phyloP scores from a whole-genome alignment of 2,329 filamentous ascomycete species.

The Purpureocillium lavendulum region DNA sequence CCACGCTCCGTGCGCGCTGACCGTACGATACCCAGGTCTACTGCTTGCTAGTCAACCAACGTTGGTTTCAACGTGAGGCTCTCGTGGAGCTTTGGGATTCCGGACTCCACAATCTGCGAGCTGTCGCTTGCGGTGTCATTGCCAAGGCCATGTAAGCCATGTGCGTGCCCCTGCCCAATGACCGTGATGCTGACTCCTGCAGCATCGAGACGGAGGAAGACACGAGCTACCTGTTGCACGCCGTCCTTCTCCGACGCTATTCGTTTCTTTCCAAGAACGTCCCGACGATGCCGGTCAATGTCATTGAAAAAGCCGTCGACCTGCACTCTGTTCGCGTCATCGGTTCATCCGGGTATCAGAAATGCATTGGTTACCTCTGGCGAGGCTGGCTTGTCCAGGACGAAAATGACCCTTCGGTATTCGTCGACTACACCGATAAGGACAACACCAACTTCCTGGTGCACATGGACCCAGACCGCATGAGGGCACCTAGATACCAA shows the following conservation, averaged over 20 bases:
- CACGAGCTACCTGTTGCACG: conserved; percentile 66
- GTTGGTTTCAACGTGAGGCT: conserved; percentile 74
- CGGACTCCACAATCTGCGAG: conserved; percentile 70
- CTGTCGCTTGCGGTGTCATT: conserved; percentile 80
- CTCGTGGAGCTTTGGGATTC: conserved; percentile 84
- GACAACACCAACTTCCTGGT: conserved; percentile 68
- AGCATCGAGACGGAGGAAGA: conserved; percentile 84
- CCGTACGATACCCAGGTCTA: conserved; percentile 40
- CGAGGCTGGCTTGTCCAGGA: conserved; percentile 95
- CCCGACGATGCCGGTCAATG: conserved; percentile 71
- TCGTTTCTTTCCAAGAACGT: conserved; percentile 67
- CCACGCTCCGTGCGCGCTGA: neutral
- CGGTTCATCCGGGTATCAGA: conserved; percentile 88
- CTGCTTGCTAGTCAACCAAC: conserved; percentile 63
- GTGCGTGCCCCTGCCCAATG: neutral
- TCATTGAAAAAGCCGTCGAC: conserved; percentile 88
- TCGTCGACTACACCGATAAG: conserved; percentile 79
- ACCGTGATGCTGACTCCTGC: neutral
- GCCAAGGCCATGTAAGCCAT: conserved; percentile 61
- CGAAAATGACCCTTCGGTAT: conserved; percentile 80
- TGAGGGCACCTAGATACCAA: conserved; percentile 88
- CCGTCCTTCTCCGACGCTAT: conserved; percentile 80
- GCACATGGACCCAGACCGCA: conserved; percentile 89
- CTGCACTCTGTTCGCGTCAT: conserved; percentile 84
- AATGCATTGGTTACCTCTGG: conserved; percentile 91